A percentile compares a stretch with the other conserved stretches of the same genome.
Conservation (phyloP, 2,329 filamentous ascomycete species). For the Colletotrichum sp. region DNA sequence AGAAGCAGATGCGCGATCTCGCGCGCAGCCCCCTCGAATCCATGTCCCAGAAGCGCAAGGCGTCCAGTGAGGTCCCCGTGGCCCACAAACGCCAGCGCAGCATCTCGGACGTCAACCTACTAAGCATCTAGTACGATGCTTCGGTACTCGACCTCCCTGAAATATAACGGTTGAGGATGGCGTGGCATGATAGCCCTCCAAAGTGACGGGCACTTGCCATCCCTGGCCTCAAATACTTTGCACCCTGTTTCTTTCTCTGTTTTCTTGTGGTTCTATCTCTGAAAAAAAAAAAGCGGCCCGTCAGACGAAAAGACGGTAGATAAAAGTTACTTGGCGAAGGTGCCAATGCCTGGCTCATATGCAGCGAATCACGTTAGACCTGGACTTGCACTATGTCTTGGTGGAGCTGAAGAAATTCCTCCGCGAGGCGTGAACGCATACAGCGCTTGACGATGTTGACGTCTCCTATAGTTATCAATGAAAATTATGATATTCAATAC, state of each 20-base stretch:
- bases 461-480: slow-evolving; percentile 10
- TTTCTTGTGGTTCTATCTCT: slow-evolving; percentile 13
- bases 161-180: slow-evolving; percentile 51
- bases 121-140: slow-evolving; percentile 43
- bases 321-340: not conserved
- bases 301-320: slow-evolving; percentile 5
- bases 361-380: not conserved
- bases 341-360: not conserved
- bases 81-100: slow-evolving; percentile 64
- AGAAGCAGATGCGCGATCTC: slow-evolving; percentile 48
- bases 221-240: slow-evolving; percentile 43
- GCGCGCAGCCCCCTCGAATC: slow-evolving; percentile 56
- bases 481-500: slow-evolving; percentile 4
- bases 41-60: slow-evolving; percentile 60
- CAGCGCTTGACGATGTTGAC: not conserved
- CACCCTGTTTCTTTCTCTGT: slow-evolving; percentile 6
- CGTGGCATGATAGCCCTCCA: slow-evolving; percentile 32
- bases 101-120: slow-evolving; percentile 59
- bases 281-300: not conserved
- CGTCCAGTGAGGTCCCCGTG: slow-evolving; percentile 45
- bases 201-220: slow-evolving; percentile 32
- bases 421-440: not conserved
- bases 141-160: slow-evolving; percentile 6
- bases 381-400: not conserved
- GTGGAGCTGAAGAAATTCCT: not conserved